phyloP scores from a whole-genome alignment of 73 alveolate species.

The Paramecium primaurelia region DNA sequence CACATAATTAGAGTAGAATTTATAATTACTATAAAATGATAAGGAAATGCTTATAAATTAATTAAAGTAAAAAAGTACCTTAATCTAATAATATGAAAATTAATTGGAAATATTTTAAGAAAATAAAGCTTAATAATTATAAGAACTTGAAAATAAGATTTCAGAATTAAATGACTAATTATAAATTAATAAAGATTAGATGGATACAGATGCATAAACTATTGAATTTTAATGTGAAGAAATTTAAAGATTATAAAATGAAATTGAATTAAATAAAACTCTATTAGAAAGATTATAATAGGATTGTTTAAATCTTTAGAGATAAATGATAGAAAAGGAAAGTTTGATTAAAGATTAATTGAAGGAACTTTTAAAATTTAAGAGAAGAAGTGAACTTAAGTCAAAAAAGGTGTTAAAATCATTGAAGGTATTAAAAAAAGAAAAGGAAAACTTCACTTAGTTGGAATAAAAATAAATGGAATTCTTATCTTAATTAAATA shows the following conservation, averaged over 20 bases:
- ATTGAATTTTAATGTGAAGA: neutral
- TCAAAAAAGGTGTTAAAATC: neutral
- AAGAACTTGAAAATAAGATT: neutral
- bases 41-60: neutral
- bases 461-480: neutral
- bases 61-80: neutral
- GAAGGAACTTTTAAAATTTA: neutral
- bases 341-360: neutral
- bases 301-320: neutral
- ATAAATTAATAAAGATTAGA: neutral
- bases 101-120: neutral
- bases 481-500: neutral
- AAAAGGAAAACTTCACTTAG: neutral
- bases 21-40: neutral
- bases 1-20: neutral
- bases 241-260: neutral
- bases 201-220: constrained; percentile 4
- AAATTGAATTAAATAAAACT: neutral
- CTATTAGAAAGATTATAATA: neutral
- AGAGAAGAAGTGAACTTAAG: neutral
- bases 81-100: neutral
- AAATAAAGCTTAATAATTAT: neutral
- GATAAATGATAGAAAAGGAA: neutral
- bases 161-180: neutral
- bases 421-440: neutral